Evolutionary conservation across 1,139 yeast genomes (phyloP), one percentile per base, ranked within the genome.

Genomic region (Taiozyma sp.): DNA sequence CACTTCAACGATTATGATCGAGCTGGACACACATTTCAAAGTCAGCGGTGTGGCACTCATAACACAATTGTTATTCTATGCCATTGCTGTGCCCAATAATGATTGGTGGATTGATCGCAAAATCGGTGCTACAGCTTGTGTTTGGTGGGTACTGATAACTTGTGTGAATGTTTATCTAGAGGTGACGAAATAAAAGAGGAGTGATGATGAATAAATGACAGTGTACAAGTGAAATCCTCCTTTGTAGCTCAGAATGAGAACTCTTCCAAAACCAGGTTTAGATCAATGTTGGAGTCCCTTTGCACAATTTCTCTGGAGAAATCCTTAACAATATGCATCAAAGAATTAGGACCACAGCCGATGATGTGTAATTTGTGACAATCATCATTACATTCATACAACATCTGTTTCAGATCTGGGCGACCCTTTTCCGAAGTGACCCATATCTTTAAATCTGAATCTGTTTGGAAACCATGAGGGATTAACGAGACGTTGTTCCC

Each of bases 71-170:
- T 1, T 48, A 6, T 47, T 58, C 30, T 56, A 58, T 40, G 69
- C 71, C 1, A 39, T 74, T 11, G 81, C 80, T 26, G 79, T 88
- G 7, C 89, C 91, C 0, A 57, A 72, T 34, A 83, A 83, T 61
- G 65, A 70, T 9, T 88, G 95, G 95, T 69, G 65, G 53, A 73
- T 89, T 62, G 83, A 84, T 53, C 69, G 77, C 49, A 68, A 67
- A 47, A 73, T 85, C 29, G 95, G 95, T 0, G 30, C 48, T 11
- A 42, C 65, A n/a, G 66, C 65, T 2, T 61, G 70, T 11, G 2
- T 30, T 4, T 62, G 70, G 56, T 71, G 75, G 75, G 42, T 60
- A 41, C 7, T 55, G 1, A 51, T 67, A 4, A 66, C 67, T 9
- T 49, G 47, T 10, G 41, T 58, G 0, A 59, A 66, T 48, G 54